These are phyloP conservation scores for Myriosclerotinia duriaeana DNA, from an alignment of 2,329 filamentous ascomycete genomes.

Conservation along the genomic window DNA sequence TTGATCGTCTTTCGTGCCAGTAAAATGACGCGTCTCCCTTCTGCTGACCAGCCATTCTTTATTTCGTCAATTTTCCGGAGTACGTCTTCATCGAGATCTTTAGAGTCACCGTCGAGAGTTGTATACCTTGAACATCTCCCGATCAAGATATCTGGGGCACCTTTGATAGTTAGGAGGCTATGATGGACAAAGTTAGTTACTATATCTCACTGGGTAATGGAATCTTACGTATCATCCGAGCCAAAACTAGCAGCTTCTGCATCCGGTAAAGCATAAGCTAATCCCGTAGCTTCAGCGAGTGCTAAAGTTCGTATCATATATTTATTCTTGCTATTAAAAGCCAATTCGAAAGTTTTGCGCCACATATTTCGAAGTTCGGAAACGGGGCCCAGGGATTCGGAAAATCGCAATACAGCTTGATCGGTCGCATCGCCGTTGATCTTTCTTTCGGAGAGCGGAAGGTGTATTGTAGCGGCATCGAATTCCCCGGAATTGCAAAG, in stretches of 20 bases:
- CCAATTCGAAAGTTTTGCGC: constrained; percentile 64
- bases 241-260: constrained; percentile 23
- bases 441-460: constrained; percentile 58
- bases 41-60: constrained; percentile 65
- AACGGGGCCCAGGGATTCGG: constrained; percentile 61
- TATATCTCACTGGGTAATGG: background rate
- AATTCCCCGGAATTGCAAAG: constrained; percentile 76
- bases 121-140: constrained; percentile 63
- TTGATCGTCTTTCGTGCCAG: constrained; percentile 55
- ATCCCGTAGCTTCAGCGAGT: constrained; percentile 45
- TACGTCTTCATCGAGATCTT: constrained; percentile 49
- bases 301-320: constrained; percentile 66
- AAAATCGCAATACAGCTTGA: constrained; percentile 68
- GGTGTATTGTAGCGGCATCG: constrained; percentile 59
- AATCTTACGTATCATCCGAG: constrained; percentile 18
- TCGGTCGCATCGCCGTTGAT: constrained; percentile 75
- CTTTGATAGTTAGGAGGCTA: constrained; percentile 66
- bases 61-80: constrained; percentile 51
- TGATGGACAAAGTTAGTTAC: background rate
- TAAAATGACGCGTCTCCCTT: constrained; percentile 67
- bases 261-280: constrained; percentile 22
- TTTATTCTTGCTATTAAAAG: constrained; percentile 81
- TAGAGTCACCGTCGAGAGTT: constrained; percentile 52
- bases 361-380: constrained; percentile 59
- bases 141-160: constrained; percentile 68